A percentile compares a stretch with the other conserved stretches of the same genome.
Conservation (phyloP, 345 rosid genomes). For the Linum usitatissimum region DNA sequence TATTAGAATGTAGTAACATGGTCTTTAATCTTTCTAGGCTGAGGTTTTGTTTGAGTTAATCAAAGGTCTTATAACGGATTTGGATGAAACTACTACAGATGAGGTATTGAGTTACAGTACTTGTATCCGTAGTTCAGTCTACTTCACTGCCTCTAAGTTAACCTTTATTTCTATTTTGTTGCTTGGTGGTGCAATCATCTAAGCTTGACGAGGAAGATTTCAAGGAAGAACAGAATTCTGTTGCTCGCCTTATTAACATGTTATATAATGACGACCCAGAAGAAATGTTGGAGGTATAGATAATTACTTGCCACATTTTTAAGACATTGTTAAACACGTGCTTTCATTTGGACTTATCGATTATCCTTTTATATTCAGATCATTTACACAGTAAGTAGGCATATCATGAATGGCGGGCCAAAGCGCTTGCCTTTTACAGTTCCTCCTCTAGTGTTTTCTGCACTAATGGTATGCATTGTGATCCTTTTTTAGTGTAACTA, state of each 20-base stretch:
- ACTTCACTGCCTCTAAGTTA: neutral
- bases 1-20: constrained; percentile 4
- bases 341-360: neutral
- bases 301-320: neutral
- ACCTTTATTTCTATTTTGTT: neutral
- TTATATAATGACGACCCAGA: constrained; percentile 71
- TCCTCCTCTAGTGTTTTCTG: constrained; percentile 85
- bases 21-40: constrained; percentile 39
- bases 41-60: constrained; percentile 84
- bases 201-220: constrained; percentile 94
- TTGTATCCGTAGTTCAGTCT: neutral
- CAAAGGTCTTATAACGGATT: constrained; percentile 85
- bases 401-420: constrained; percentile 84
- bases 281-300: constrained; percentile 88
- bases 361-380: constrained; percentile 33
- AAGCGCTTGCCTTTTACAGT: constrained; percentile 78
- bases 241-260: constrained; percentile 91
- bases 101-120: constrained; percentile 24
- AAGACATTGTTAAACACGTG: neutral
- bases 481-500: neutral
- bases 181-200: constrained; percentile 1
- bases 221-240: constrained; percentile 94
- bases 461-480: constrained; percentile 55
- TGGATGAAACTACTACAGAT: constrained; percentile 64
- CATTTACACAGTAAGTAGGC: constrained; percentile 62